These are phyloP conservation scores for Claviceps cyperi DNA, from an alignment of 2,329 filamentous ascomycete species.

Conservation along the genomic window DNA sequence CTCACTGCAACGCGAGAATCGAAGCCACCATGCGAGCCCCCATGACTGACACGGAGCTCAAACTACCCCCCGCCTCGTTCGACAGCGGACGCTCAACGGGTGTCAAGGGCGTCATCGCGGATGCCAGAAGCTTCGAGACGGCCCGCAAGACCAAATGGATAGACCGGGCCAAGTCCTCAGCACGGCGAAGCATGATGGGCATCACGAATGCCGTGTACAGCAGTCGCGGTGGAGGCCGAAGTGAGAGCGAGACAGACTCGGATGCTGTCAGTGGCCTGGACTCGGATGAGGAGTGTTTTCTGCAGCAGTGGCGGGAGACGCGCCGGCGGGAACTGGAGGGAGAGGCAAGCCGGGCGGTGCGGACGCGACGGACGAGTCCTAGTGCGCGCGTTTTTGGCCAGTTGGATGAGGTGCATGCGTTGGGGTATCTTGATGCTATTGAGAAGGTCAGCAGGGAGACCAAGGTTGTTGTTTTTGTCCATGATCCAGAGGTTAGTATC, in stretches of 20 bases:
- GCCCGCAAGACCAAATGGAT: slow-evolving; percentile 44
- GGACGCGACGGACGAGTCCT: slow-evolving; percentile 57
- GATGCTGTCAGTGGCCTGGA: slow-evolving; percentile 30
- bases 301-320: slow-evolving; percentile 72
- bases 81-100: slow-evolving; percentile 60
- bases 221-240: slow-evolving; percentile 13
- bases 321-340: slow-evolving; percentile 64
- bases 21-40: slow-evolving; percentile 53
- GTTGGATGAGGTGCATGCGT: slow-evolving; percentile 72
- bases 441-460: slow-evolving; percentile 75
- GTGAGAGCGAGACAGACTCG: slow-evolving; percentile 32
- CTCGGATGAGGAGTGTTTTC: slow-evolving; percentile 64
- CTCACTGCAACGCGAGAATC: slow-evolving; percentile 38
- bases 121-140: slow-evolving; percentile 62
- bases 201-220: slow-evolving; percentile 17
- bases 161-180: slow-evolving; percentile 34
- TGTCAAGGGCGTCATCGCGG: slow-evolving; percentile 77
- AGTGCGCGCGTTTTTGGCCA: slow-evolving; percentile 65
- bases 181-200: slow-evolving; percentile 41
- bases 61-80: slow-evolving; percentile 47
- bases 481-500: slow-evolving; percentile 62
- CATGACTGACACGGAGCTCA: slow-evolving; percentile 35
- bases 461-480: slow-evolving; percentile 84
- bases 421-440: slow-evolving; percentile 89
- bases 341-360: slow-evolving; percentile 38